Base-by-base conservation (phyloP, 352 stramenopile genomes). In the Globisporangium apiculatum region DNA sequence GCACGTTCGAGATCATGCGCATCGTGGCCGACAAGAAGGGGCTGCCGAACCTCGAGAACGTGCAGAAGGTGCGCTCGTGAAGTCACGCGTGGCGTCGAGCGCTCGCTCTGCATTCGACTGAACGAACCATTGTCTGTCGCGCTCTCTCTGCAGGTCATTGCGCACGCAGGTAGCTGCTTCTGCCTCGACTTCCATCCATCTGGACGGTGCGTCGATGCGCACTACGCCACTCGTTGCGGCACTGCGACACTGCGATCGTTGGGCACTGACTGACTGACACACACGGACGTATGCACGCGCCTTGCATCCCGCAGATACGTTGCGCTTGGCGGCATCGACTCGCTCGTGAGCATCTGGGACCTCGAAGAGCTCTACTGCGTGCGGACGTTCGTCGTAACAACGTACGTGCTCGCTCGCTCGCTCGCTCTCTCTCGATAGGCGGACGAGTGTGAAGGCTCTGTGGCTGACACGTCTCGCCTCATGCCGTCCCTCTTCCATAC, bases 341-440 rank as follows among this genome's bases (percentile, higher is more conserved):
- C 84, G 45, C 71, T 94, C 42, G 80, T 92, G 58, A 92, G 82
- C 54, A 58, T 94, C 3, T 94, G 84, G 84, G 84, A 94, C 57
- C 62, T 94, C 17, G 76, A 94, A 58, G 83, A 94, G 57, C 76
- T 94, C 37, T 94, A 87, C 67, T 94, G 84, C 66, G 71, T 85
- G 7, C 83, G 86, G 53, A 94, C 84, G 8, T 91, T 91, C 48
- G 72, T 88, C 12, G 76, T 89, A 36, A 91, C 84, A 56, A 83
- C 76, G 82, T 91, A 76, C 45, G 18, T 58, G 9, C 11, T 31
- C 18, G 35, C 35, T 45, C 47, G 1, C 0, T 41, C 4, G 36
- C 41, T 1, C 18, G 45, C 12, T 10, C 2, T 0, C 9, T 10
- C 24, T 53, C 48, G 11, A 12, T 53, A 1, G 6, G 14, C 49